Percentiles rank a stretch among this genome's conserved stretches.
Conservation (phyloP, 83 land plant genomes). For the Diphasiastrum complanatum region DNA sequence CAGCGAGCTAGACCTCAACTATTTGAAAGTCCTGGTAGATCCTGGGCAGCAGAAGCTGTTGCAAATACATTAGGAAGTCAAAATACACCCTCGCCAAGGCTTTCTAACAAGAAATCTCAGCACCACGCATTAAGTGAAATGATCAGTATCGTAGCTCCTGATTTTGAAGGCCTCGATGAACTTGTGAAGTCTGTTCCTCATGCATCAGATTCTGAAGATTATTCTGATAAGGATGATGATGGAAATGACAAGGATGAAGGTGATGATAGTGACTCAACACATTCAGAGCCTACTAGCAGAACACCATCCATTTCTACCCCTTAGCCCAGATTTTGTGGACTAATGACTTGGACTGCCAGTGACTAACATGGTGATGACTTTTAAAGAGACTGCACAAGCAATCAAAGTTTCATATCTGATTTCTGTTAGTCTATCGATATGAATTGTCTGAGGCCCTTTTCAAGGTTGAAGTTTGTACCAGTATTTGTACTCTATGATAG, state of each 20-base stretch:
- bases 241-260: not conserved
- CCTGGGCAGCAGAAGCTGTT: conserved; percentile 18
- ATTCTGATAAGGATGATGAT: not conserved
- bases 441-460: no score
- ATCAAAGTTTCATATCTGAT: no score
- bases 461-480: no score
- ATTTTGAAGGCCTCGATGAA: conserved; percentile 24
- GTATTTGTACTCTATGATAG: no score
- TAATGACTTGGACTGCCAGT: no score
- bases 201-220: conserved; percentile 10
- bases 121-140: conserved; percentile 43
- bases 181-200: conserved; percentile 5
- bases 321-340: no score
- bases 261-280: not conserved
- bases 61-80: conserved; percentile 44
- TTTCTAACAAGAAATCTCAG: conserved; percentile 14
- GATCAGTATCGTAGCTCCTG: conserved; percentile 61
- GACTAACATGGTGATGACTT: no score
- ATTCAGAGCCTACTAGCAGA: no score
- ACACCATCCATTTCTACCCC: no score
- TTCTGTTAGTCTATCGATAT: no score
- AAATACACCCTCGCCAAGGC: conserved; percentile 15
- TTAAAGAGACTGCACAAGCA: no score
- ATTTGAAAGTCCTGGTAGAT: not conserved
- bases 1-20: not conserved